phyloP scores from a whole-genome alignment of 768 basidiomycete species.

The Tricholoma matsutake region DNA sequence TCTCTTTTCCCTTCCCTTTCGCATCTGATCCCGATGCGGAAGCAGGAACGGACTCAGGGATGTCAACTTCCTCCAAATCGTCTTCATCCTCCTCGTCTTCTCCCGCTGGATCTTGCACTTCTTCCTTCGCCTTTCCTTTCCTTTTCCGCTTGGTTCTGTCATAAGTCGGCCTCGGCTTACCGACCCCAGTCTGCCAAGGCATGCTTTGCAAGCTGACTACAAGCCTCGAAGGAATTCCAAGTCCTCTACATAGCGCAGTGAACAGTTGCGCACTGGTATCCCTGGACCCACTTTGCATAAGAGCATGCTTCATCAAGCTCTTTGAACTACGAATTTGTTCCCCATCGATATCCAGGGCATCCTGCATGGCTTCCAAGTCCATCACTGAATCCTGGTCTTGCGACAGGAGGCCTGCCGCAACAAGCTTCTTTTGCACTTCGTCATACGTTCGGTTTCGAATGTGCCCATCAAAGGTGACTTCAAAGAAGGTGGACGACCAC shows the following conservation, averaged over 20 bases:
- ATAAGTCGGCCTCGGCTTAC: conserved; percentile 48
- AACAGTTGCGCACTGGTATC: conserved; percentile 91
- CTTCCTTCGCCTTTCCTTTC: conserved; percentile 31
- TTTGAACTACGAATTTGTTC: conserved; percentile 76
- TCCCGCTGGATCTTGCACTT: conserved; percentile 30
- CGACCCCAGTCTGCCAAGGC: conserved; percentile 77
- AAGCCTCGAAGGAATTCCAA: conserved; percentile 83
- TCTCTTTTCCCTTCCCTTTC: conserved; percentile 31
- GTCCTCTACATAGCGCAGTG: conserved; percentile 81
- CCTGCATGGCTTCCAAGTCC: conserved; percentile 43
- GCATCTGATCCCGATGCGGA: conserved; percentile 24
- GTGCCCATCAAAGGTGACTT: conserved; percentile 59
- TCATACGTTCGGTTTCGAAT: conserved; percentile 76
- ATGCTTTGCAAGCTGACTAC: conserved; percentile 90
- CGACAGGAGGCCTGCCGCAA: conserved; percentile 26
- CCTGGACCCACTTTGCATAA: conserved; percentile 75
- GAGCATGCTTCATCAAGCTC: conserved; percentile 90
- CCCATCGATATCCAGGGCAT: conserved; percentile 48
- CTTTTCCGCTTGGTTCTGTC: conserved; percentile 28
- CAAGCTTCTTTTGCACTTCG: conserved; percentile 53
- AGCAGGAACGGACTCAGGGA: conserved; percentile 16
- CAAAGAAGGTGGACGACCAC: conserved; percentile 80
- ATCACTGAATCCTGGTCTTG: conserved; percentile 27
- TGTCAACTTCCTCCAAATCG: conserved; percentile 35
- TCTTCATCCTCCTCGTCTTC: conserved; percentile 33